Conservation (phyloP, 2,329 filamentous ascomycete genomes). For the Botrytis galanthina region DNA sequence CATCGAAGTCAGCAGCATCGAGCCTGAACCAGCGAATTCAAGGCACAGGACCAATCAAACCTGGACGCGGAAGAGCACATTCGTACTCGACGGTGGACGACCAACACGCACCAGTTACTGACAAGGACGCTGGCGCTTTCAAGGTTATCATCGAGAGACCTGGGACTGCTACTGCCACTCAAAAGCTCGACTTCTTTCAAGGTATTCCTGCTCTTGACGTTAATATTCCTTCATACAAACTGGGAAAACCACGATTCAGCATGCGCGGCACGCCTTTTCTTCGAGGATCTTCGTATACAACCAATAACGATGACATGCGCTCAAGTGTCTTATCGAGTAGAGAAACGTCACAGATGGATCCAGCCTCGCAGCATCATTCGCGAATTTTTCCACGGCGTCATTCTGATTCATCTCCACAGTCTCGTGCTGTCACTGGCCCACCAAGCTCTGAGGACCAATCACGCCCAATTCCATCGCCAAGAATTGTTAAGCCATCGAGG, state of each 20-base stretch:
- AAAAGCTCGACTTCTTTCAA: conserved; percentile 49
- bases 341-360: conserved; percentile 31
- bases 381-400: conserved; percentile 34
- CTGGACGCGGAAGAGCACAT: conserved; percentile 58
- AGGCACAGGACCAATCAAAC: conserved; percentile 21
- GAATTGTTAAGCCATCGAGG: conserved; percentile 27
- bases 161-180: conserved; percentile 52
- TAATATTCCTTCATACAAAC: conserved; percentile 77
- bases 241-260: conserved; percentile 81
- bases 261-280: conserved; percentile 72
- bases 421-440: conserved; percentile 21
- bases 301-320: conserved; percentile 64
- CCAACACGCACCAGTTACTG: conserved; percentile 49
- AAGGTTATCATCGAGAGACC: conserved; percentile 79
- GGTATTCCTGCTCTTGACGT: conserved; percentile 64
- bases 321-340: conserved; percentile 58
- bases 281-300: conserved; percentile 75
- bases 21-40: conserved; percentile 42
- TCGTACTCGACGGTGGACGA: conserved; percentile 79
- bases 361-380: conserved; percentile 28
- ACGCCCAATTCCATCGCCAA: conserved; percentile 22
- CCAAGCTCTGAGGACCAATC: conserved; percentile 25
- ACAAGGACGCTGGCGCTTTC: conserved; percentile 64
- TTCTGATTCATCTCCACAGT: conserved; percentile 37
- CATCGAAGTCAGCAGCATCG: conserved; percentile 35